Conservation (phyloP, 176 grass and related monocot genomes). For the Aechmea fasciata region DNA sequence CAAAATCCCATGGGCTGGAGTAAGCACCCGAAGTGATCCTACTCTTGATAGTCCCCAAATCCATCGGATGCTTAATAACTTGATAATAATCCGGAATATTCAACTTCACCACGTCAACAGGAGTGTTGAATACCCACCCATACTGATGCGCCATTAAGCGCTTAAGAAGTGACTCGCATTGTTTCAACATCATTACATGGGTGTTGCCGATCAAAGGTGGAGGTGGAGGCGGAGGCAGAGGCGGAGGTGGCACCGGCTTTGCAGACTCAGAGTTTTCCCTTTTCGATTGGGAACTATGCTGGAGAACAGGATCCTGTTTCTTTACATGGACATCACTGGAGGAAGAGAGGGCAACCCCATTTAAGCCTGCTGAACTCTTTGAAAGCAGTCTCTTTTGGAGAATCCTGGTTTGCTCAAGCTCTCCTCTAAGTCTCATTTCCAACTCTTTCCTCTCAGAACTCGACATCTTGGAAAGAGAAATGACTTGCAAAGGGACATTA, state of each 20-base stretch:
- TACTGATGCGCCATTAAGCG: conserved; percentile 46
- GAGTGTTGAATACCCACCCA: conserved; percentile 50
- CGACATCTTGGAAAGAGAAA: conserved; percentile 49
- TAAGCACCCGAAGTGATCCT: conserved; percentile 56
- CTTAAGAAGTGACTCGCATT: conserved; percentile 73
- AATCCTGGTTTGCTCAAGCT: conserved; percentile 46
- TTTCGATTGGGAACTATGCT: conserved; percentile 36
- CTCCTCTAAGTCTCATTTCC: conserved; percentile 39
- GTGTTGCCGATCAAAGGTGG: conserved; percentile 21
- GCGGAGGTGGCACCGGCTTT: conserved; percentile 9
- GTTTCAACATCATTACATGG: conserved; percentile 42
- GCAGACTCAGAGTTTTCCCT: conserved; percentile 36
- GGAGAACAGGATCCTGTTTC: conserved; percentile 14
- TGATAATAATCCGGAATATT: conserved; percentile 88
- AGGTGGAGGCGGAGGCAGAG: conserved; percentile 19
- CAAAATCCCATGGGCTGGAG: conserved; percentile 55
- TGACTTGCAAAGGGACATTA: conserved; percentile 34
- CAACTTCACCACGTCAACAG: conserved; percentile 70
- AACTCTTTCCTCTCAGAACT: conserved; percentile 39
- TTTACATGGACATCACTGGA: conserved; percentile 22
- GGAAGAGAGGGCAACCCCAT: conserved; percentile 16
- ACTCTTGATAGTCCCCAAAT: conserved; percentile 77
- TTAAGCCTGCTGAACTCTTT: conserved; percentile 21
- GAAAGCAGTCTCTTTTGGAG: conserved; percentile 45
- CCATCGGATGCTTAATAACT: conserved; percentile 84